Percentiles rank a stretch among this genome's conserved stretches.
These are phyloP conservation scores for Hansenula sp. DNA, from an alignment of 1,139 yeast species.

Conservation along the genomic window DNA sequence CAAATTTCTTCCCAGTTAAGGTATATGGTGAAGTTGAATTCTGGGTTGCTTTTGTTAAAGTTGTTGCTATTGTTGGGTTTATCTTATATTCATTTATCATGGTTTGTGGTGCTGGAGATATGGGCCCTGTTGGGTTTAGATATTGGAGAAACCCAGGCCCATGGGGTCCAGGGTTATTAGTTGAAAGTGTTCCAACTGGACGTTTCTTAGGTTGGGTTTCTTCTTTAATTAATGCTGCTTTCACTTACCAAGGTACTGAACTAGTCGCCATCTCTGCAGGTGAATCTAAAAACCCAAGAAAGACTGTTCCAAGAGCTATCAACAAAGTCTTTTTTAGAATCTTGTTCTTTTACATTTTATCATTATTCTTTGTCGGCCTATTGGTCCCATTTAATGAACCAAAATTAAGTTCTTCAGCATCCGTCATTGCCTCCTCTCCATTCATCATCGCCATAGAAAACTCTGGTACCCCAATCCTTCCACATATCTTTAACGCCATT, in stretches of 20 bases:
- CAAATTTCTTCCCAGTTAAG: conserved; percentile 61
- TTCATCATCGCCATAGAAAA: conserved; percentile 63
- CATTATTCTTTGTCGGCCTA: conserved; percentile 78
- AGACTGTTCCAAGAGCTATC: conserved; percentile 80
- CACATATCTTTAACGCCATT: conserved; percentile 74
- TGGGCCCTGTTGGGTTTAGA: conserved; percentile 77
- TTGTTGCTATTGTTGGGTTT: conserved; percentile 71
- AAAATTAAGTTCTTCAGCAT: conserved; percentile 38
- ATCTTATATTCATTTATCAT: conserved; percentile 64
- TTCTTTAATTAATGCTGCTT: conserved; percentile 66
- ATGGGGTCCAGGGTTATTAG: conserved; percentile 59
- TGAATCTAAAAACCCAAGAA: conserved; percentile 79
- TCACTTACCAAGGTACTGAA: conserved; percentile 84
- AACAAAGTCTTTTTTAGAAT: conserved; percentile 81
- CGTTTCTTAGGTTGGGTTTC: conserved; percentile 67
- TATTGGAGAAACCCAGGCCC: conserved; percentile 96
- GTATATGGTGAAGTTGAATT: conserved; percentile 70
- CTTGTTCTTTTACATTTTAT: conserved; percentile 72
- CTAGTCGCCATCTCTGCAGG: conserved; percentile 87
- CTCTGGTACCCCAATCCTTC: conserved; percentile 66
- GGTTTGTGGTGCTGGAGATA: conserved; percentile 71
- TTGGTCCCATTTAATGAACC: conserved; percentile 78
- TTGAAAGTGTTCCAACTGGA: conserved; percentile 57
- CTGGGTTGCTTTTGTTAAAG: conserved; percentile 68
- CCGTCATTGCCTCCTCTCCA: conserved; percentile 68